Base-by-base conservation (phyloP, 768 basidiomycete genomes). In the Kwoniella heveanensis region DNA sequence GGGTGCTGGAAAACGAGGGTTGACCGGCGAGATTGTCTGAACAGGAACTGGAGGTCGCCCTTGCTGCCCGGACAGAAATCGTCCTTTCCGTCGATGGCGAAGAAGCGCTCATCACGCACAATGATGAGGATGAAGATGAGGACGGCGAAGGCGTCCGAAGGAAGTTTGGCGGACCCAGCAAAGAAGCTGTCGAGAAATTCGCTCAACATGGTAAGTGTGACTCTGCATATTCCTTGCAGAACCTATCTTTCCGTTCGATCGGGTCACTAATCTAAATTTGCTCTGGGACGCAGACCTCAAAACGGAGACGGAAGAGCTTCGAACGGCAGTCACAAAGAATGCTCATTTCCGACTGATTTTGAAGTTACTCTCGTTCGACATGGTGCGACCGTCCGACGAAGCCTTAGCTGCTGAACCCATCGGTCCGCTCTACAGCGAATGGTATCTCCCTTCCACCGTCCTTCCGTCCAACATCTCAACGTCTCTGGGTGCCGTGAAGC, bases 261-360 rank as follows among this genome's bases (percentile, higher is more conserved):
- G n/a, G n/a, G n/a, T n/a, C n/a, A n/a, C n/a, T n/a, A n/a, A n/a
- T n/a, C n/a, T n/a, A n/a, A n/a, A n/a, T n/a, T n/a, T n/a, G n/a
- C n/a, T n/a, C 22, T 32, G 26, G 39, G 37, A 51, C 30, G 12
- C 37, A 94, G 92, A 85, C 57, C 88, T 94, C 26, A 89, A 88
- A 17, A 91, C 88, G 65, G 81, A 87, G 48, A 86, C 80, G 57
- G 88, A 96, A 56, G 87, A 90, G 60, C 85, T 88, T 59, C 90
- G 88, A 15, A 82, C 87, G 22, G 91, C 89, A 0, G 89, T 88
- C 1, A 88, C 88, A 27, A 88, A 86, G 72, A 87, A 96, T 72
- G 83, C 87, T 12, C 84, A 88, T 60, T 82, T 97, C 65, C 93
- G 92, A 77, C 85, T 98, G 26, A 79, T 98, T 65, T 89, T 96